These are phyloP conservation scores for Eucalyptus decipiens DNA, from an alignment of 345 rosid genomes.

Conservation along the genomic window DNA sequence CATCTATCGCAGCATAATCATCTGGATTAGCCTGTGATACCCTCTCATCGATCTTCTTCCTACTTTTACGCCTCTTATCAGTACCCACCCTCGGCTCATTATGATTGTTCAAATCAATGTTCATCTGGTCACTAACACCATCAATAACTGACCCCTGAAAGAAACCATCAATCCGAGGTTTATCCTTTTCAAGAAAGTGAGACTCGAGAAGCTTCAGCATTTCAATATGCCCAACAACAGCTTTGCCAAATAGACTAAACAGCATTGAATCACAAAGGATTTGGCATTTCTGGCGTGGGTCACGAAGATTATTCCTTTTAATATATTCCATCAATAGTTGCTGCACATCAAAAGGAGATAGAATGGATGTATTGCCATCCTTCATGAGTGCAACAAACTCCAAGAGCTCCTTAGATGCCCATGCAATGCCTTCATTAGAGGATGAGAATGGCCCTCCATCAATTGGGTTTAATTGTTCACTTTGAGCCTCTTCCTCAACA, in stretches of 20 bases:
- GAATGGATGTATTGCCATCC: conserved; percentile 53
- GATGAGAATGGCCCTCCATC: neutral
- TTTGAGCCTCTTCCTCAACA: neutral
- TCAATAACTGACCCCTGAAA: conserved; percentile 14
- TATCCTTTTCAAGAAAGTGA: conserved; percentile 56
- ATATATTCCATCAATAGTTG: conserved; percentile 67
- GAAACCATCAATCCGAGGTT: conserved; percentile 9
- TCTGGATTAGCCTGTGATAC: conserved; percentile 21
- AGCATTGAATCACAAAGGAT: conserved; percentile 74
- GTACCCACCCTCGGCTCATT: conserved; percentile 3
- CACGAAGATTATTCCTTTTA: conserved; percentile 56
- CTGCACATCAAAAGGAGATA: conserved; percentile 60
- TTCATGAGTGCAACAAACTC: conserved; percentile 73
- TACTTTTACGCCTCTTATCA: conserved; percentile 42
- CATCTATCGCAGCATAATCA: conserved; percentile 80
- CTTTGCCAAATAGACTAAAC: conserved; percentile 52
- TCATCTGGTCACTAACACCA: conserved; percentile 16
- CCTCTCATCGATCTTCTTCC: conserved; percentile 38
- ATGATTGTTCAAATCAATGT: conserved; percentile 15
- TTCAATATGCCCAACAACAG: conserved; percentile 67
- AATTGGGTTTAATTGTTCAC: neutral
- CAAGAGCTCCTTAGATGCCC: conserved; percentile 88
- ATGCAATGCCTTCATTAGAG: conserved; percentile 4
- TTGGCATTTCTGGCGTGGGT: conserved; percentile 56
- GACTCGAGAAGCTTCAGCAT: conserved; percentile 83